Base-by-base conservation (phyloP, 768 basidiomycete genomes). In the Podaxis sp. region DNA sequence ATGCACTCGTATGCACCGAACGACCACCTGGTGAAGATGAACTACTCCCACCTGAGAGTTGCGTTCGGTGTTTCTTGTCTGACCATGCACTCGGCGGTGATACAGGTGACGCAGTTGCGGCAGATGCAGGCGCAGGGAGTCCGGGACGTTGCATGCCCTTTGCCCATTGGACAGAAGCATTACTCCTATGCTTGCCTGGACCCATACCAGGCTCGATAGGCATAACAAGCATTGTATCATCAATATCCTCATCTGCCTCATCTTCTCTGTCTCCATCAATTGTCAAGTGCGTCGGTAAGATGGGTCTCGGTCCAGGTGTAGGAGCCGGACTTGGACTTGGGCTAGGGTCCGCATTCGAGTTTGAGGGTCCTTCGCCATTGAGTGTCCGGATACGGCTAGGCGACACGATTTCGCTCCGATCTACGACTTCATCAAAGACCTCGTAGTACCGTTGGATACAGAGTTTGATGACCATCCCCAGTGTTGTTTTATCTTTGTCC, bases 391-490 rank as follows among this genome's bases (percentile, higher is more conserved):
- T 70, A 36, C 73, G 72, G 60, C 68, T 74, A 2, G 72, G 76
- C 1, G 76, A 75, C 13, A 84, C 65, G 2, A 86, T 86, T 66
- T 93, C 91, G 63, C 81, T 82, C 15, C 86, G 83, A 74, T 93
- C 93, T 61, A 73, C 75, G n/a, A 89, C 74, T 67, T 94, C 93
- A 70, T 93, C 92, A 67, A 95, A 95, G 33, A 94, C 78, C 71
- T 95, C 93, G 71, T 88, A 93, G 71, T 94, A 95, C 48, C 85
- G 84, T 68, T 89, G 83, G 56, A 94, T 93, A 72, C 90, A 94
- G 48, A 92, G 75, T 70, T 87, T 87, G 72, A 93, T 79, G 46
- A 94, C 77, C 64, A 80, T 77, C 2, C 91, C 92, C 0, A 95
- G 77, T 0, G 91, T 92, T 8, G 85, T 86, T 66, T 76, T 77